These are phyloP conservation scores for Botrytis sinoallii DNA, from an alignment of 2,329 filamentous ascomycete species.

Conservation along the genomic window DNA sequence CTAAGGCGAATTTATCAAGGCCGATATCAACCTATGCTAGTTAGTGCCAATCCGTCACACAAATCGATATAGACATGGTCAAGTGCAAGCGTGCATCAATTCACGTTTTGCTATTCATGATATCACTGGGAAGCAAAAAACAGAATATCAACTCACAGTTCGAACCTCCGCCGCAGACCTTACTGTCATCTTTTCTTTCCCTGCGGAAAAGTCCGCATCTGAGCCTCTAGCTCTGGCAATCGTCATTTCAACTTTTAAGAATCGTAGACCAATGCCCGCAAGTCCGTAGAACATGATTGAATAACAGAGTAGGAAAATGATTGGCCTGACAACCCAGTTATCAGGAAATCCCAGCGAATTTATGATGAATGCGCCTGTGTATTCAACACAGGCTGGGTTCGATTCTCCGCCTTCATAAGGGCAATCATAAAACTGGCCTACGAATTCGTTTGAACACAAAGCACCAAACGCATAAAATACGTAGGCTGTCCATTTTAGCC, in stretches of 20 bases:
- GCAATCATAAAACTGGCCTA: conserved; percentile 69
- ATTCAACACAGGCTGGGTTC: conserved; percentile 65
- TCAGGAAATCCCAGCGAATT: conserved; percentile 63
- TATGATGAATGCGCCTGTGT: conserved; percentile 68
- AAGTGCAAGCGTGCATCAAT: not conserved
- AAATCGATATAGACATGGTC: not conserved
- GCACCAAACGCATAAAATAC: conserved; percentile 70
- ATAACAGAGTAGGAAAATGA: conserved; percentile 61
- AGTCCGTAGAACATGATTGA: conserved; percentile 59
- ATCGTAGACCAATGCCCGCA: conserved; percentile 60
- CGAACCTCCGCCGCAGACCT: conserved; percentile 53
- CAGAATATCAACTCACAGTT: conserved; percentile 34
- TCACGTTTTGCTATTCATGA: not conserved
- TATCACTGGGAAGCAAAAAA: not conserved
- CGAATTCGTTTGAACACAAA: conserved; percentile 69
- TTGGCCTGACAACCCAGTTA: conserved; percentile 65
- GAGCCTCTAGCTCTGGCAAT: conserved; percentile 59
- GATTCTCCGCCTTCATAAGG: conserved; percentile 58
- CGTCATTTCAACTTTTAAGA: conserved; percentile 64
- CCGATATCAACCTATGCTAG: conserved; percentile 55
- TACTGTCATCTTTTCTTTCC: conserved; percentile 65
- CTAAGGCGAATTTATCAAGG: conserved; percentile 61
- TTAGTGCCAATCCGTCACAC: not conserved
- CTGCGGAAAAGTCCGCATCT: conserved; percentile 62
- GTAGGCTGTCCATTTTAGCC: conserved; percentile 68